Percentiles rank a stretch among this genome's conserved stretches.
Evolutionary conservation across 1,284 basidiomycete species (phyloP).

Genomic region (Tilletia setariae): DNA sequence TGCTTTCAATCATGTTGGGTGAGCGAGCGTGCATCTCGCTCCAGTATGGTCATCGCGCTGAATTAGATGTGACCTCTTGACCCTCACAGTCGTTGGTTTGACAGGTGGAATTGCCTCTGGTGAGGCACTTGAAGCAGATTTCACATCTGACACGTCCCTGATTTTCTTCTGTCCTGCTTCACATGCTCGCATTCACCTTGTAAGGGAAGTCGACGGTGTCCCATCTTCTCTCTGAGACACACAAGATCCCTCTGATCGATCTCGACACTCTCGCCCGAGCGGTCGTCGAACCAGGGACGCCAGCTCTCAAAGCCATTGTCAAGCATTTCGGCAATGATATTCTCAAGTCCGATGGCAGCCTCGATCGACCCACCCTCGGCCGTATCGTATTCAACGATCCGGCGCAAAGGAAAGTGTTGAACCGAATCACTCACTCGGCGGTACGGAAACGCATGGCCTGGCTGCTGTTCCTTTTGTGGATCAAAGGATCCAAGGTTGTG

Average conservation of each 20-base stretch:
- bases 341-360: slow-evolving; percentile 65
- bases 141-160: too few species aligned
- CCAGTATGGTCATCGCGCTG: background rate
- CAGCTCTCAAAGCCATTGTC: slow-evolving; percentile 68
- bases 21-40: background rate
- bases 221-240: slow-evolving; percentile 63
- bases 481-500: slow-evolving; percentile 72
- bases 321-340: slow-evolving; percentile 69
- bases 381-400: slow-evolving; percentile 70
- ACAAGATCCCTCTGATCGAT: slow-evolving; percentile 77
- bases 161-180: background rate
- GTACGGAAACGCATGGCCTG: slow-evolving; percentile 74
- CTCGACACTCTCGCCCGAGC: slow-evolving; percentile 85
- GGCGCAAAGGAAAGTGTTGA: slow-evolving; percentile 69
- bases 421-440: slow-evolving; percentile 83
- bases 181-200: slow-evolving; percentile 2
- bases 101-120: slow-evolving; percentile 96
- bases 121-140: too few species aligned
- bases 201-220: slow-evolving; percentile 83
- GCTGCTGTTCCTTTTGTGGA: slow-evolving; percentile 70
- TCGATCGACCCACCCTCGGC: slow-evolving; percentile 82
- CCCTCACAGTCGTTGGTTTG: slow-evolving; percentile 74
- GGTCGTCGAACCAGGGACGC: slow-evolving; percentile 81
- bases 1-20: background rate
- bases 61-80: background rate